Evolutionary conservation across 192 early-diverging fungal genomes (phyloP).

Genomic region (Coemansia asiatica): DNA sequence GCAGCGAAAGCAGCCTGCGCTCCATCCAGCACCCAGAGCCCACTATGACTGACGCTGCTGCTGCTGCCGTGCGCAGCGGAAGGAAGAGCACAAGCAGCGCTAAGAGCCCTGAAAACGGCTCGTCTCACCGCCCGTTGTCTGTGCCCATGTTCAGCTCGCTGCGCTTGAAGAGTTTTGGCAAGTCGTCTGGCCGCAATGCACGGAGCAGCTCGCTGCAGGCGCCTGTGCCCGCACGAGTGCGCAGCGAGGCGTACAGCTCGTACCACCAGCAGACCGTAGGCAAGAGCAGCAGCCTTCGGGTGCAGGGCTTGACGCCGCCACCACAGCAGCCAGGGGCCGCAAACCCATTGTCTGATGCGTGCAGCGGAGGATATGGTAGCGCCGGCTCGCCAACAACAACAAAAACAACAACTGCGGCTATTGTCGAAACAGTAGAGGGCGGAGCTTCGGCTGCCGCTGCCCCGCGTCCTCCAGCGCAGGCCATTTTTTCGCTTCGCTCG

Average conservation of each 20-base stretch:
- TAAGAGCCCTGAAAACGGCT: neutral
- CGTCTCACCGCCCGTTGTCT: conserved; percentile 13
- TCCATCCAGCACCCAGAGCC: conserved; percentile 18
- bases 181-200: neutral
- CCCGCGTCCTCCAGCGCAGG: conserved; percentile 28
- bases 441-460: neutral
- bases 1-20: conserved; percentile 18
- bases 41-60: neutral
- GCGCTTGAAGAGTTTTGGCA: conserved; percentile 15
- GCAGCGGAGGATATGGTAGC: neutral
- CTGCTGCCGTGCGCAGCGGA: neutral
- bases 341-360: neutral
- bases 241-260: conserved; percentile 45
- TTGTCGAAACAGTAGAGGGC: neutral
- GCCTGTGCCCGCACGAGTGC: conserved; percentile 46
- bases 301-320: conserved; percentile 17
- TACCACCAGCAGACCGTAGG: conserved; percentile 43
- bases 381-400: too few species aligned
- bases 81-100: neutral
- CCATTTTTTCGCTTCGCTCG: conserved; percentile 39
- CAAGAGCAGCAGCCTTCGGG: conserved; percentile 23
- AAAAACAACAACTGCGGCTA: neutral
- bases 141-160: conserved; percentile 23
- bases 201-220: conserved; percentile 19
- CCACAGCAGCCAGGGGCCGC: neutral